Evolutionary conservation across 257 asterid genomes (phyloP).

Genomic region (Solanum etuberosum): DNA sequence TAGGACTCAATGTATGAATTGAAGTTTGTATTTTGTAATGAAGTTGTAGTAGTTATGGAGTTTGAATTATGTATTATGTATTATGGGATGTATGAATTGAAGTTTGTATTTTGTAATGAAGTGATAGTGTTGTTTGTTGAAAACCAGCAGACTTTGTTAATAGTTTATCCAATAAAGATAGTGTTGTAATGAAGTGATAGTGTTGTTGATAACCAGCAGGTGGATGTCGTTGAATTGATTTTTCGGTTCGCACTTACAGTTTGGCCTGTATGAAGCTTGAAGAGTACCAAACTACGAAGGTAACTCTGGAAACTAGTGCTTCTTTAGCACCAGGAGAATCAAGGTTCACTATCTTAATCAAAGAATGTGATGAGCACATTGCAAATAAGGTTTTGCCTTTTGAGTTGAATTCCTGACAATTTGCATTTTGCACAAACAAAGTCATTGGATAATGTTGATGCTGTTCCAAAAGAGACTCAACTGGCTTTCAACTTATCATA

Average conservation of each 20-base stretch:
- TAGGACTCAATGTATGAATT: too few relatives aligned
- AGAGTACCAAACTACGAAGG: conserved; percentile 82
- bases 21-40: too few relatives aligned
- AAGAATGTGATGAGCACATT: conserved; percentile 54
- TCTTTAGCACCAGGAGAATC: conserved; percentile 68
- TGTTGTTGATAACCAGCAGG: too few relatives aligned
- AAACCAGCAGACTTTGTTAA: too few relatives aligned
- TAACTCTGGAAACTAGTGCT: conserved; percentile 62
- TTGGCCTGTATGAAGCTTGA: conserved; percentile 80
- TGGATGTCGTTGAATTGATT: background rate
- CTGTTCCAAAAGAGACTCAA: conserved; percentile 20
- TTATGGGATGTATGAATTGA: too few relatives aligned
- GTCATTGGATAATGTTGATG: conserved; percentile 1
- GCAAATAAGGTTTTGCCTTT: conserved; percentile 38
- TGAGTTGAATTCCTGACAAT: background rate
- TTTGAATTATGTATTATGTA: too few relatives aligned
- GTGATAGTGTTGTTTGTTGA: too few relatives aligned
- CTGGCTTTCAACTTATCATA: conserved; percentile 18
- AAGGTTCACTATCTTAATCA: conserved; percentile 60
- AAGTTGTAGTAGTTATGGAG: too few relatives aligned
- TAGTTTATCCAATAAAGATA: too few relatives aligned
- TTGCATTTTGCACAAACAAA: background rate
- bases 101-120: too few relatives aligned
- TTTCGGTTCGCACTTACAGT: conserved; percentile 17
- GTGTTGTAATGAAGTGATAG: too few relatives aligned